Percentiles rank a stretch among this genome's conserved stretches.
These are phyloP conservation scores for Jaenimonas drosophilae DNA, from an alignment of 208 protist genomes.

Conservation along the genomic window DNA sequence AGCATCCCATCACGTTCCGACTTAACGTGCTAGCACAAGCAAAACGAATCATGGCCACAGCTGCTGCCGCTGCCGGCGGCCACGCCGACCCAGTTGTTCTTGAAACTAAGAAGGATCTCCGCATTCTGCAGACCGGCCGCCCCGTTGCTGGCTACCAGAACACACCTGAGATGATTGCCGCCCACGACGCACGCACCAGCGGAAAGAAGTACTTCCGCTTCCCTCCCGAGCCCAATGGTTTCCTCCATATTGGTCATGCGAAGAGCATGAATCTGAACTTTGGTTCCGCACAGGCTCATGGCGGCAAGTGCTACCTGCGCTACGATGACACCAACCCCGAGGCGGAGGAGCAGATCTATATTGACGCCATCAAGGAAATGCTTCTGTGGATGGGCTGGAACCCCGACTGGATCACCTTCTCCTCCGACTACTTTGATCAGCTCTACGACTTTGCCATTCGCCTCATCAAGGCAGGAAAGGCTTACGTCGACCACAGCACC, in stretches of 20 bases:
- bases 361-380: slow-evolving; percentile 94
- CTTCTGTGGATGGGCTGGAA: slow-evolving; percentile 89
- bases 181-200: slow-evolving; percentile 42
- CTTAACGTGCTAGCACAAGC: too few relatives aligned
- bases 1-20: too few relatives aligned
- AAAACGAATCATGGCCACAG: too few relatives aligned
- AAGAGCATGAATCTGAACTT: slow-evolving; percentile 99
- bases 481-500: slow-evolving; percentile 98
- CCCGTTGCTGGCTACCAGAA: slow-evolving; percentile 70
- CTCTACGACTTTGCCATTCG: slow-evolving; percentile 97
- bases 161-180: slow-evolving; percentile 52
- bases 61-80: background rate
- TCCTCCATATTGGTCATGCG: slow-evolving; percentile 99
- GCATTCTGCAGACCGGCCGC: slow-evolving; percentile 71
- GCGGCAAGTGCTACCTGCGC: slow-evolving; percentile 94
- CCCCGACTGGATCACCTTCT: slow-evolving; percentile 93
- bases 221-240: slow-evolving; percentile 96
- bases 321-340: slow-evolving; percentile 99
- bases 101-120: slow-evolving; percentile 70
- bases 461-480: slow-evolving; percentile 96
- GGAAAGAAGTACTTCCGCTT: slow-evolving; percentile 91
- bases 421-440: slow-evolving; percentile 98
- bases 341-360: slow-evolving; percentile 96
- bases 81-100: slow-evolving; percentile 10
- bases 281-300: slow-evolving; percentile 87